phyloP scores from a whole-genome alignment of 805 yeast species.

The Metschnikowia continentalis region DNA sequence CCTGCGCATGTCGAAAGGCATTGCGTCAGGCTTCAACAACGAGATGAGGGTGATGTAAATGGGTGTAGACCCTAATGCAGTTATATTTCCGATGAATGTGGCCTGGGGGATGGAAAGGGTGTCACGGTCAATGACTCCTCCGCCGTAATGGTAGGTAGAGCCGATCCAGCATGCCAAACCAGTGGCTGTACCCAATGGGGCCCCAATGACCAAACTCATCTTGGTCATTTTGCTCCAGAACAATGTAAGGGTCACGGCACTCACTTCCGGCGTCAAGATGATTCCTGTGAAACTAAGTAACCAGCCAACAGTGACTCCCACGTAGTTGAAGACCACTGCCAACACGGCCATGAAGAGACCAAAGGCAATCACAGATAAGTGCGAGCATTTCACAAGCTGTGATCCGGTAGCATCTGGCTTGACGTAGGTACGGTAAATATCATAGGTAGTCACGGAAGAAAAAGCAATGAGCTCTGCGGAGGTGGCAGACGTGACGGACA shows the following conservation, averaged over 20 bases:
- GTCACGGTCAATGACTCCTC: constrained; percentile 2
- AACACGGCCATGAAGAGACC: constrained; percentile 37
- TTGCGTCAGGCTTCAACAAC: constrained; percentile 13
- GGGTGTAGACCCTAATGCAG: constrained; percentile 8
- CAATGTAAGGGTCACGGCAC: constrained; percentile 30
- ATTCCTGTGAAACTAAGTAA: constrained; percentile 38
- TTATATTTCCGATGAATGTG: constrained; percentile 7
- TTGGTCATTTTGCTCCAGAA: constrained; percentile 31
- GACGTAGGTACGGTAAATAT: constrained; percentile 37
- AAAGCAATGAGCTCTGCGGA: constrained; percentile 42
- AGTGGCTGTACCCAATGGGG: constrained; percentile 20
- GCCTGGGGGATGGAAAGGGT: constrained; percentile 5
- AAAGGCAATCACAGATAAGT: constrained; percentile 34
- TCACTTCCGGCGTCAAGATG: constrained; percentile 34
- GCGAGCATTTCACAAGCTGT: constrained; percentile 32
- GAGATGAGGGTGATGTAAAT: constrained; percentile 24
- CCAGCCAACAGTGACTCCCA: constrained; percentile 42
- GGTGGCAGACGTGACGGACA: constrained; percentile 42
- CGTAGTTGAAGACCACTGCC: constrained; percentile 36
- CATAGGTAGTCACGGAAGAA: constrained; percentile 37
- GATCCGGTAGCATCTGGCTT: constrained; percentile 37
- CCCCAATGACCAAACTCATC: constrained; percentile 16
- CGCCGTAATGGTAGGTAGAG: constrained; percentile 5
- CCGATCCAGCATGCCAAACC: constrained; percentile 24
- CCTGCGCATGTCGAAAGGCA: constrained; percentile 22